Evolutionary conservation across 192 early-diverging fungal genomes (phyloP), one percentile per base, ranked within the genome.

Genomic region (Powellomyces hirtus): DNA sequence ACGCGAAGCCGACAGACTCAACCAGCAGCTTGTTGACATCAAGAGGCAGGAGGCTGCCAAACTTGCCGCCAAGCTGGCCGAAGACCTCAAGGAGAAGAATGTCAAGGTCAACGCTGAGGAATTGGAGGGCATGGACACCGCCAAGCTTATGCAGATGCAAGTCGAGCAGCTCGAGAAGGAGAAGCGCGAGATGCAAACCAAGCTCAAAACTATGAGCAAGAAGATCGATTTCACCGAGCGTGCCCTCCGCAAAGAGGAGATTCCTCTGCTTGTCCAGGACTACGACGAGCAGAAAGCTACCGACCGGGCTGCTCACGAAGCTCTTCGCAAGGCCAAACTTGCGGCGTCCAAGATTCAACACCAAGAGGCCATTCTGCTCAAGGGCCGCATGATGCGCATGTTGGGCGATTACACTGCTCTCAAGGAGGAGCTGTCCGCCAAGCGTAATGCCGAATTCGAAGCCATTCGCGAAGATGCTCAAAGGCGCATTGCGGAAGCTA

Each of bases 131-230:
- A 73, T 95, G 71, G 91, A 96, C 77, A 89, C 89, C 26, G 82
- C 90, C 61, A 80, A 81, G 27, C 77, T 99, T 56, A 73, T 92
- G 46, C 86, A 91, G 59, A 77, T 96, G 57, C 93, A 97, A 85
- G 84, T 92, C 18, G 87, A 93, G 73, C 88, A 95, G 69, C 71
- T 97, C 30, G 91, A 99, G 77, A 91, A 95, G 75, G 94, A 95
- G 75, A 89, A 90, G 79, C 56, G 71, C 20, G 94, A 94, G 71
- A 80, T 91, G 71, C 84, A 86, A 67, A 77, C 81, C 55, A 91
- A 92, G 68, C 81, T 93, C 65, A 89, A 88, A 78, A 52, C 79
- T 18, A 79, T 91, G 62, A 79, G 79, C 57, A 94, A 95, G 76
- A 84, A 88, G 64, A 62, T 90, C 30, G 97, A 99, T 78, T 93